A percentile compares a stretch with the other conserved stretches of the same genome.
Evolutionary conservation across 371 early-diverging fungal species (phyloP).

Genomic region (Nematocida sp.): DNA sequence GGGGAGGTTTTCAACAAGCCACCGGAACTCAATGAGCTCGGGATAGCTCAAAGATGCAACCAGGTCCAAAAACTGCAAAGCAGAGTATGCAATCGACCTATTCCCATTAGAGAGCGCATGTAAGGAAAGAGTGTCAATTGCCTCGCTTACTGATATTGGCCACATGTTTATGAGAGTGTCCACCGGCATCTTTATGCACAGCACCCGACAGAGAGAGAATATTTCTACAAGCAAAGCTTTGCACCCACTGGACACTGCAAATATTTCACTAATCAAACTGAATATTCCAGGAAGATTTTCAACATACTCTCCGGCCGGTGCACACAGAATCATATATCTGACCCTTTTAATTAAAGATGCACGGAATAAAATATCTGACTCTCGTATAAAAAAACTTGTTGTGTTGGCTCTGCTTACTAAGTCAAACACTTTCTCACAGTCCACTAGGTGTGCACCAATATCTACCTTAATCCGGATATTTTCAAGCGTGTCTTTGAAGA

Average conservation of each 20-base stretch:
- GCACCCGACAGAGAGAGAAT: constrained; percentile 50
- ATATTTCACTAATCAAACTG: constrained; percentile 50
- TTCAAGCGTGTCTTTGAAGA: constrained; percentile 57
- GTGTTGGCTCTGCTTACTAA: constrained; percentile 51
- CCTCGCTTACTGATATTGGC: constrained; percentile 60
- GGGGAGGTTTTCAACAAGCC: constrained; percentile 35
- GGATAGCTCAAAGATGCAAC: constrained; percentile 55
- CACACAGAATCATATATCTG: constrained; percentile 59
- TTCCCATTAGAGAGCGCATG: not conserved
- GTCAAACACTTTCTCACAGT: constrained; percentile 56
- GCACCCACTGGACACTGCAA: not conserved
- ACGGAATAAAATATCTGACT: constrained; percentile 54
- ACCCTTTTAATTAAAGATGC: constrained; percentile 59
- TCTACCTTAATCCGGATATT: constrained; percentile 53
- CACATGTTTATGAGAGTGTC: constrained; percentile 58
- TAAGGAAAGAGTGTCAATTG: constrained; percentile 19
- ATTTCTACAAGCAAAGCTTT: constrained; percentile 41
- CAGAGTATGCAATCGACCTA: constrained; percentile 4
- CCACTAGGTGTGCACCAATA: constrained; percentile 33
- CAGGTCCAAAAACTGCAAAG: constrained; percentile 55
- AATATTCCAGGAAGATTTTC: constrained; percentile 52
- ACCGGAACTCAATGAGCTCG: constrained; percentile 57
- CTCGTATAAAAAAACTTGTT: constrained; percentile 61
- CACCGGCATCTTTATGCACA: constrained; percentile 58
- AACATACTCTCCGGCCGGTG: constrained; percentile 47